Percentiles rank a stretch among this genome's conserved stretches.
phyloP scores from a whole-genome alignment of 2,329 filamentous ascomycete species.

The Emergomyces orientalis region DNA sequence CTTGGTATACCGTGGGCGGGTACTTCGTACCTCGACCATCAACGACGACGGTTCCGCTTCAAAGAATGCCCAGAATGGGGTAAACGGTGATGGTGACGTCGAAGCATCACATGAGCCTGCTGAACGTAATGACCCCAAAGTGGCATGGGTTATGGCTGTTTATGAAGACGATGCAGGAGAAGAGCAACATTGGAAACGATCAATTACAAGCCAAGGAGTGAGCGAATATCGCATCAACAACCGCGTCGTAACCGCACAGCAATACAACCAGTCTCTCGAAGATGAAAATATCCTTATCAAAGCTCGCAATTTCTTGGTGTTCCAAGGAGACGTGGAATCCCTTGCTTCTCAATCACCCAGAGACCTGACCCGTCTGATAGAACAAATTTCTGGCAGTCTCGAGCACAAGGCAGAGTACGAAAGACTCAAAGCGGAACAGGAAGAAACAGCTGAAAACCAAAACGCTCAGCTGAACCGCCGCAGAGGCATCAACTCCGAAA shows the following conservation, averaged over 20 bases:
- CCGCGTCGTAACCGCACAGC: constrained; percentile 71
- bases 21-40: constrained; percentile 84
- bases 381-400: constrained; percentile 93
- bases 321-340: constrained; percentile 94
- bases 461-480: constrained; percentile 80
- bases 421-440: constrained; percentile 71
- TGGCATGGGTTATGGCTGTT: constrained; percentile 97
- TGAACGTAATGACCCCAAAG: constrained; percentile 69
- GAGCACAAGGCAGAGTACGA: constrained; percentile 96
- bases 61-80: constrained; percentile 46
- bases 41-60: constrained; percentile 79
- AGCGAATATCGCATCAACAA: constrained; percentile 98
- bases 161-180: constrained; percentile 96
- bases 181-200: constrained; percentile 91
- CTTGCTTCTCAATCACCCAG: constrained; percentile 93
- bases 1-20: constrained; percentile 88
- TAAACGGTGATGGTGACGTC: constrained; percentile 55
- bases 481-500: constrained; percentile 91
- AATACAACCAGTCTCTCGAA: constrained; percentile 90
- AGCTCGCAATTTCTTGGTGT: constrained; percentile 93
- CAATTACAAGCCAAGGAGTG: constrained; percentile 75
- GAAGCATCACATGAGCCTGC: constrained; percentile 54
- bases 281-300: constrained; percentile 96
- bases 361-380: constrained; percentile 85
- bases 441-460: constrained; percentile 80